Conservation (phyloP, 2,329 filamentous ascomycete genomes). For the Ceratocystis destructans region DNA sequence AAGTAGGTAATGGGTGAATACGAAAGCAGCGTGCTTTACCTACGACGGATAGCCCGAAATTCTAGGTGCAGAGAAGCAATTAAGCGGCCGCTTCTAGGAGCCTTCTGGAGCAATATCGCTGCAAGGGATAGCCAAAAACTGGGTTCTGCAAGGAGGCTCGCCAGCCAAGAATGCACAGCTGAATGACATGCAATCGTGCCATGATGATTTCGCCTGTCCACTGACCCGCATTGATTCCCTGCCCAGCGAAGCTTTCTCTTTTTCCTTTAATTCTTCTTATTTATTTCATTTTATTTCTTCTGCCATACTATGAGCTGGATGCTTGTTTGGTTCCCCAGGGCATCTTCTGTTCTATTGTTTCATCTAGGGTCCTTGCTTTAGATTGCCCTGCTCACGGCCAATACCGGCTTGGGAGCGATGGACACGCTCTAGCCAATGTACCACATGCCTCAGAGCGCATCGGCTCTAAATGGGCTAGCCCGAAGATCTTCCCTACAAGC, state of each 20-base stretch:
- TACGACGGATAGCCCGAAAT: not conserved
- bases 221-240: too few relatives aligned
- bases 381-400: constrained; percentile 2
- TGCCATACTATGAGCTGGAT: not conserved
- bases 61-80: not conserved
- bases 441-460: not conserved
- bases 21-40: not conserved
- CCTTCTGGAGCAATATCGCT: not conserved
- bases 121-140: not conserved
- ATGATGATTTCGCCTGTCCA: too few relatives aligned
- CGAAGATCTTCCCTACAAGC: not conserved
- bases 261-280: too few relatives aligned
- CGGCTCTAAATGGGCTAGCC: not conserved
- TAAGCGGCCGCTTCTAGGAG: not conserved
- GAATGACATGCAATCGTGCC: too few relatives aligned
- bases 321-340: not conserved
- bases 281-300: too few relatives aligned
- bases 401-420: not conserved
- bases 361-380: constrained; percentile 7
- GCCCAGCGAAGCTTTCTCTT: too few relatives aligned
- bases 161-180: not conserved
- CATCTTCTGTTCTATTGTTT: constrained; percentile 1
- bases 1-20: not conserved
- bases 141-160: not conserved
- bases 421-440: not conserved